Conservation (phyloP, 2,329 filamentous ascomycete species). For the Graphiopsis chlorocephala region DNA sequence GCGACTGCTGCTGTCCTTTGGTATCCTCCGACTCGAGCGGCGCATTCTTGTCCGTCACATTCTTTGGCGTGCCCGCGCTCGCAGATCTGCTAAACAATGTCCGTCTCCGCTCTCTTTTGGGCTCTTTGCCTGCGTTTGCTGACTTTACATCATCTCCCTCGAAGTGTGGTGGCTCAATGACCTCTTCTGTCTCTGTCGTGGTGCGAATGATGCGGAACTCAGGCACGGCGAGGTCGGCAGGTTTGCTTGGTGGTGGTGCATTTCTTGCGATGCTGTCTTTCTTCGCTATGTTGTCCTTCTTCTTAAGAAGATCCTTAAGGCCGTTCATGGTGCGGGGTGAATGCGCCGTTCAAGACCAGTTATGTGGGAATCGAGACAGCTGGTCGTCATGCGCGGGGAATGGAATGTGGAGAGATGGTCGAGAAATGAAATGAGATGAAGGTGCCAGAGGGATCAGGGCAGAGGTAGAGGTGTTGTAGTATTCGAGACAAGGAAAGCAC, state of each 20-base stretch:
- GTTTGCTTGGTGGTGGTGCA: slow-evolving; percentile 5
- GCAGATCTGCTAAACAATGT: slow-evolving; percentile 36
- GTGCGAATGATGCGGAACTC: slow-evolving; percentile 82
- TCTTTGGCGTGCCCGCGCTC: slow-evolving; percentile 28
- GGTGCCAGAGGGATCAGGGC: not conserved
- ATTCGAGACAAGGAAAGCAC: not conserved
- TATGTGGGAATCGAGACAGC: not conserved
- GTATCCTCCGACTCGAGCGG: not conserved
- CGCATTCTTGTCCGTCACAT: slow-evolving; percentile 12
- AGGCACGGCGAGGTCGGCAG: slow-evolving; percentile 39
- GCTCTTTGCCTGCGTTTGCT: slow-evolving; percentile 4
- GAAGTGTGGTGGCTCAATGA: slow-evolving; percentile 67
- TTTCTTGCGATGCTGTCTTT: slow-evolving; percentile 20
- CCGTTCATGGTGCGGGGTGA: slow-evolving; percentile 47
- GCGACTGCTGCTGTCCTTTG: slow-evolving; percentile 18
- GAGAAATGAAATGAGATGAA: not conserved
- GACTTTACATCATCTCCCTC: slow-evolving; percentile 40
- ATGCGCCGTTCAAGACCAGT: not conserved
- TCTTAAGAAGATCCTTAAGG: slow-evolving; percentile 60
- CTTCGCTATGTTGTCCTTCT: slow-evolving; percentile 55
- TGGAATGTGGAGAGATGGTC: not conserved
- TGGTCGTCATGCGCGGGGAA: slow-evolving; percentile 6
- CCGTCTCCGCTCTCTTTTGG: slow-evolving; percentile 27
- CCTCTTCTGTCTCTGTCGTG: slow-evolving; percentile 76
- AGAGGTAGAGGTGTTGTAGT: not conserved